Evolutionary conservation across 805 yeast genomes (phyloP).

Genomic region (Yarrowia sp.): DNA sequence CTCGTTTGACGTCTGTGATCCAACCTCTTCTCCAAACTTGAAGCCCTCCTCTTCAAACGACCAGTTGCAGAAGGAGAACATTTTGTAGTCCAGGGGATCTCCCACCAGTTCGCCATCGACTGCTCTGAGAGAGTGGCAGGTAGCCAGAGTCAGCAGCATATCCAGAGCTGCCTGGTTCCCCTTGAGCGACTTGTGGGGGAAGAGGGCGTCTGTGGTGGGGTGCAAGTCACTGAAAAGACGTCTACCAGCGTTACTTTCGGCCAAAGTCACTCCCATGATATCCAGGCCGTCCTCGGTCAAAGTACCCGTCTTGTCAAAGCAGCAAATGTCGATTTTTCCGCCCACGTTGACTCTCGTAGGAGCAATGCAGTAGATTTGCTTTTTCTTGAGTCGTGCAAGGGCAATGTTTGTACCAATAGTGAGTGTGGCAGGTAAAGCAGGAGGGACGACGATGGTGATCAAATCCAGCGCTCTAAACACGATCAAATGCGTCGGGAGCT

Average conservation of each 20-base stretch:
- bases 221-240: conserved; percentile 40
- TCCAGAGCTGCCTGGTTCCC: conserved; percentile 44
- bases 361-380: conserved; percentile 83
- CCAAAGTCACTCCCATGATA: conserved; percentile 68
- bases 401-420: conserved; percentile 98
- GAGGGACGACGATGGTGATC: conserved; percentile 97
- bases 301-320: conserved; percentile 98
- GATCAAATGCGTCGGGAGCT: conserved; percentile 72
- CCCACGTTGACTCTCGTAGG: conserved; percentile 97
- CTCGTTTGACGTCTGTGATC: conserved; percentile 23
- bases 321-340: conserved; percentile 86
- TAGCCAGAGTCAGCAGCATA: conserved; percentile 62
- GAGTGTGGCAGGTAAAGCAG: conserved; percentile 96
- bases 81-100: conserved; percentile 90
- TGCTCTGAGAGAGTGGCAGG: conserved; percentile 85
- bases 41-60: conserved; percentile 67
- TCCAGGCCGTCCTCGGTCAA: conserved; percentile 96
- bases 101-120: conserved; percentile 86
- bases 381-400: conserved; percentile 69
- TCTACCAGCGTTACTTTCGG: conserved; percentile 40
- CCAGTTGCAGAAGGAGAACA: conserved; percentile 92
- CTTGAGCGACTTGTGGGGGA: conserved; percentile 15
- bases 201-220: conserved; percentile 34
- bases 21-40: conserved; percentile 40
- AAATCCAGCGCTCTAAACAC: conserved; percentile 89